Conservation (phyloP, 495 filamentous ascomycete genomes). For the Aspergillus kassunensis region DNA sequence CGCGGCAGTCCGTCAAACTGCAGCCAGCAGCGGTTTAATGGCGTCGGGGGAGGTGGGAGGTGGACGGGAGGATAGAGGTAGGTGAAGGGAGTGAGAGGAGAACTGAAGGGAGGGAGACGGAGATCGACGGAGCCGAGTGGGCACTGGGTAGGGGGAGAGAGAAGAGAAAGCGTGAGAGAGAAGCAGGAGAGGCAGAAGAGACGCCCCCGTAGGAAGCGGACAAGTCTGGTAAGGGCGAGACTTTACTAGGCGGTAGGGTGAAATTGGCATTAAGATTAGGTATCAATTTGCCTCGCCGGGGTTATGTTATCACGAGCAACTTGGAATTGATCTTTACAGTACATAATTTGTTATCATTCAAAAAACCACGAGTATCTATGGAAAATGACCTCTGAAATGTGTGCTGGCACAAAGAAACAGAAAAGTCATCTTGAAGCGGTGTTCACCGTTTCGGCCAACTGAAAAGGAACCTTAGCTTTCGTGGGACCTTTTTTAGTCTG, state of each 20-base stretch:
- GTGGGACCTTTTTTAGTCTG: too few species aligned
- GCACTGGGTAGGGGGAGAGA: background rate
- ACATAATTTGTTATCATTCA: too few species aligned
- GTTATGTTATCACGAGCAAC: too few species aligned
- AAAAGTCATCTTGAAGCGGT: too few species aligned
- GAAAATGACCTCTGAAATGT: too few species aligned
- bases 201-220: background rate
- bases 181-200: background rate
- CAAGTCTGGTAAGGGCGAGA: constrained; percentile 1
- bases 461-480: too few species aligned
- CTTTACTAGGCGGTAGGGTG: background rate
- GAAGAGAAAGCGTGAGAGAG: background rate
- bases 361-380: too few species aligned
- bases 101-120: constrained; percentile 7
- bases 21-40: constrained; percentile 18
- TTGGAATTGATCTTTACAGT: too few species aligned
- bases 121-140: too few species aligned
- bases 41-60: constrained; percentile 7
- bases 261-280: constrained; percentile 1
- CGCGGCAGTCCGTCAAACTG: constrained; percentile 26
- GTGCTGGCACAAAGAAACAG: too few species aligned
- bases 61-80: constrained; percentile 16
- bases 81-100: constrained; percentile 1
- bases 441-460: too few species aligned
- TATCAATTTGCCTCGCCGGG: background rate